These are phyloP conservation scores for Perilla frutescens DNA, from an alignment of 257 asterid genomes.

Conservation along the genomic window DNA sequence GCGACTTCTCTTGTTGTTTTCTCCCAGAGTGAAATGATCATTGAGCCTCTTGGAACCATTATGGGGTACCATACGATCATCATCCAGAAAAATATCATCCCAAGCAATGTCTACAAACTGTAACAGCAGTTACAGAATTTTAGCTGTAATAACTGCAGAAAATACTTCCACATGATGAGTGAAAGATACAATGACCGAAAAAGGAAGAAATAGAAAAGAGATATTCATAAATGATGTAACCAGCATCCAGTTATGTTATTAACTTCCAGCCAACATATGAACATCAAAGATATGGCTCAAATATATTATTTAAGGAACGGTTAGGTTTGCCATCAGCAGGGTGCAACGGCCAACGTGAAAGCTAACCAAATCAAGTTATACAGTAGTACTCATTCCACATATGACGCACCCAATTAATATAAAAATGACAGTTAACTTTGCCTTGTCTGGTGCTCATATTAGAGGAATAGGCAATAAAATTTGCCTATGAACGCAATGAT, in stretches of 20 bases:
- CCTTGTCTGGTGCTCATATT: conserved; percentile 1
- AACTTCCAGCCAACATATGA: background rate
- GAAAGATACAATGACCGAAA: conserved; percentile 12
- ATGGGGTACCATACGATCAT: conserved; percentile 76
- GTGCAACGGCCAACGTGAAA: background rate
- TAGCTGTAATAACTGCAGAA: conserved; percentile 55
- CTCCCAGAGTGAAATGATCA: conserved; percentile 45
- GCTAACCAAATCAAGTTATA: background rate
- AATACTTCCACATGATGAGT: conserved; percentile 48
- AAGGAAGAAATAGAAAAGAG: conserved; percentile 20
- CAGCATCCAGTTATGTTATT: background rate
- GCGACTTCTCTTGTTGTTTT: conserved; percentile 53
- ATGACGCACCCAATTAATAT: background rate
- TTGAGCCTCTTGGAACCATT: conserved; percentile 41
- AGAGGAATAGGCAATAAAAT: background rate
- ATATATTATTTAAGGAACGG: background rate
- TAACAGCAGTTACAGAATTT: conserved; percentile 55
- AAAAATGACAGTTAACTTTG: background rate
- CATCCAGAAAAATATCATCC: conserved; percentile 66
- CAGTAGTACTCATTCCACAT: background rate
- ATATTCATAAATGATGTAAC: background rate
- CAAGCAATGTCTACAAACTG: conserved; percentile 73
- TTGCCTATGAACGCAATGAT: background rate
- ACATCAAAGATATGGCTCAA: background rate
- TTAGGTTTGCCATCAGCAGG: background rate